These are phyloP conservation scores for Aspergillus sclerotiicarbonarius DNA, from an alignment of 495 filamentous ascomycete species.

Conservation along the genomic window DNA sequence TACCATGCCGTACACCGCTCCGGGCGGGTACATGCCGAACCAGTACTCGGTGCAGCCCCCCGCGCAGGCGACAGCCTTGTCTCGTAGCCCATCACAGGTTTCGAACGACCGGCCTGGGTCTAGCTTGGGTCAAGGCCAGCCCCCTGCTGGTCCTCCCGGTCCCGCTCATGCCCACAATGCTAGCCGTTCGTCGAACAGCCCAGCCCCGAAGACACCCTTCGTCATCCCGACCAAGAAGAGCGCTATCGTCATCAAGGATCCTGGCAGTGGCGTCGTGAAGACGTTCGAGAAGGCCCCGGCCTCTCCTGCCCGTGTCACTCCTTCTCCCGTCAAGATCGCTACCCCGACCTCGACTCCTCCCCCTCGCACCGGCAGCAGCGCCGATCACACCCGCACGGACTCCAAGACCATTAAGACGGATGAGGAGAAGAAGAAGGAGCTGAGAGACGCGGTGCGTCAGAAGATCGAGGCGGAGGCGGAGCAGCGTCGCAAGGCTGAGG, in stretches of 20 bases:
- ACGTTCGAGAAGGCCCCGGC: constrained; percentile 56
- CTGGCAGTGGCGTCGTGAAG: constrained; percentile 64
- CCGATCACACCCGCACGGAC: constrained; percentile 58
- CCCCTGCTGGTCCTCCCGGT: constrained; percentile 56
- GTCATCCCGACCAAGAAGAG: constrained; percentile 61
- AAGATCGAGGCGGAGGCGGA: constrained; percentile 52
- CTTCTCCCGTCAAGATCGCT: constrained; percentile 59
- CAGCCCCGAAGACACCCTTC: constrained; percentile 49
- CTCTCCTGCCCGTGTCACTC: constrained; percentile 54
- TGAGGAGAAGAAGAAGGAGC: constrained; percentile 68
- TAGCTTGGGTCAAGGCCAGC: constrained; percentile 68
- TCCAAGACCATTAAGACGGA: constrained; percentile 62
- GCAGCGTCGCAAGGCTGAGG: constrained; percentile 47
- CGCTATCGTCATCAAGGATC: constrained; percentile 75
- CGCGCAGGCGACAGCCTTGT: constrained; percentile 66
- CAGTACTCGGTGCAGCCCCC: constrained; percentile 55
- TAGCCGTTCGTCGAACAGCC: constrained; percentile 53
- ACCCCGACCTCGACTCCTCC: constrained; percentile 65
- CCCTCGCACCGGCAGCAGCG: constrained; percentile 49
- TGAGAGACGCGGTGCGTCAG: constrained; percentile 64
- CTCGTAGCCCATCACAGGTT: constrained; percentile 78
- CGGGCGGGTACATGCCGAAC: constrained; percentile 45
- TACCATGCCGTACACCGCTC: constrained; percentile 52
- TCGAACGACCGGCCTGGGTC: constrained; percentile 76
- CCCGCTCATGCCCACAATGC: constrained; percentile 59